Conservation (phyloP, 371 early-diverging fungal genomes). For the Circinella umbellata region DNA sequence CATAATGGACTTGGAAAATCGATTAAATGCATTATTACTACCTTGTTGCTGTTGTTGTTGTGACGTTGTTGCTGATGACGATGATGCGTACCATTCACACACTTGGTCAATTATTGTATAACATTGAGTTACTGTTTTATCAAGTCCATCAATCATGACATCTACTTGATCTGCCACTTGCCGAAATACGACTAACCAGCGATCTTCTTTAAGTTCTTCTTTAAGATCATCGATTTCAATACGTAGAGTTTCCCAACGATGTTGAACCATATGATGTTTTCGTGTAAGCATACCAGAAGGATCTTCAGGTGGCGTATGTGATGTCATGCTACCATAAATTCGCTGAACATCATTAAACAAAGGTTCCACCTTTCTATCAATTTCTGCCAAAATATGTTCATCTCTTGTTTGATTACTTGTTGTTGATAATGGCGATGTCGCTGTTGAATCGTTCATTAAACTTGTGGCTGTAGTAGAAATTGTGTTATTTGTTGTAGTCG, state of each 20-base stretch:
- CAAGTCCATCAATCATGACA: slow-evolving; percentile 66
- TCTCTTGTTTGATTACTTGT: slow-evolving; percentile 17
- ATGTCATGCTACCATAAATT: slow-evolving; percentile 52
- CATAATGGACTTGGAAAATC: slow-evolving; percentile 26
- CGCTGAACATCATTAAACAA: slow-evolving; percentile 55
- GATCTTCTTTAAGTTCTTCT: slow-evolving; percentile 65
- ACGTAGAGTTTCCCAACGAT: slow-evolving; percentile 53
- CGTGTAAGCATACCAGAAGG: slow-evolving; percentile 38
- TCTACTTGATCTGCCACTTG: slow-evolving; percentile 64
- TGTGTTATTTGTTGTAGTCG: slow-evolving; percentile 10
- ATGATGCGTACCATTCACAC: slow-evolving; percentile 36
- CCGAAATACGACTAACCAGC: slow-evolving; percentile 65
- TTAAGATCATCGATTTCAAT: slow-evolving; percentile 56
- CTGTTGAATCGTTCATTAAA: no score
- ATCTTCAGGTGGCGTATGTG: slow-evolving; percentile 35
- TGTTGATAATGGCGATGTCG: neutral
- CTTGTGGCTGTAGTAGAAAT: neutral
- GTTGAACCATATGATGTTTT: slow-evolving; percentile 41
- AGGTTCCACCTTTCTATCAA: slow-evolving; percentile 59
- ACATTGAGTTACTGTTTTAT: slow-evolving; percentile 60
- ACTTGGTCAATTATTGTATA: slow-evolving; percentile 53
- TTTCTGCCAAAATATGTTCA: slow-evolving; percentile 37
- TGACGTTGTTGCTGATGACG: slow-evolving; percentile 3
- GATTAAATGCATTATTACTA: slow-evolving; percentile 14
- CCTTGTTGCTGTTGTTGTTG: slow-evolving; percentile 20